A percentile compares a stretch with the other conserved stretches of the same genome.
Evolutionary conservation across 1,284 basidiomycete genomes (phyloP).

Genomic region (Anthracocystis setariae): DNA sequence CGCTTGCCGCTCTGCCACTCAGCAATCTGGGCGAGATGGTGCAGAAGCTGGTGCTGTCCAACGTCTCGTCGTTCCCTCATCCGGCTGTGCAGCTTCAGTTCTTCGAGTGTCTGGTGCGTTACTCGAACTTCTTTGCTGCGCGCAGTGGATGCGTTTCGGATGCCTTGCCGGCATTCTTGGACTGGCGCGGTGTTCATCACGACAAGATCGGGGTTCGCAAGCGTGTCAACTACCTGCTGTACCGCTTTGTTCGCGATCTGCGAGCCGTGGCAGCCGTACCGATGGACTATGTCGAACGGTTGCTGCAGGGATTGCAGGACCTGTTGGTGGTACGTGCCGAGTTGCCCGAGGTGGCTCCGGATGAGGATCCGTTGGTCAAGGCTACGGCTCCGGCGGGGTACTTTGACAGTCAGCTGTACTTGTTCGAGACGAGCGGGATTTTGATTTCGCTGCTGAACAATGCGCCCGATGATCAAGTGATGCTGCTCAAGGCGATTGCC

Average conservation of each 20-base stretch:
- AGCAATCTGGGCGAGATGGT: constrained; percentile 92
- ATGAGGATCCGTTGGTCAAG: constrained; percentile 76
- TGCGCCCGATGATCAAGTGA: constrained; percentile 76
- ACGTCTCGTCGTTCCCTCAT: constrained; percentile 84
- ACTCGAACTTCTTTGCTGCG: constrained; percentile 91
- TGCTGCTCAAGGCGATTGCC: constrained; percentile 76
- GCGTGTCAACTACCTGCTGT: constrained; percentile 90
- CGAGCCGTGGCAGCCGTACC: constrained; percentile 79
- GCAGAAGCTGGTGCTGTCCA: constrained; percentile 82
- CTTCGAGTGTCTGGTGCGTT: constrained; percentile 91
- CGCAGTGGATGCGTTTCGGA: constrained; percentile 78
- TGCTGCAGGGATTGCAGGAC: constrained; percentile 68
- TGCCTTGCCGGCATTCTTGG: constrained; percentile 88
- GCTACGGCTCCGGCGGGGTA: constrained; percentile 78
- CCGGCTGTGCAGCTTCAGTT: constrained; percentile 89
- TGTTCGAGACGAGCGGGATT: constrained; percentile 91
- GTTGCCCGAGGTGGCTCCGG: constrained; percentile 72
- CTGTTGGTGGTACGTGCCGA: constrained; percentile 70
- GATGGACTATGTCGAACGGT: constrained; percentile 74
- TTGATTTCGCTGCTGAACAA: constrained; percentile 81
- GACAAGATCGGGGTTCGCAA: constrained; percentile 78
- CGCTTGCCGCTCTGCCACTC: constrained; percentile 73
- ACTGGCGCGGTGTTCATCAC: constrained; percentile 88
- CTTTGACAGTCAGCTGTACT: constrained; percentile 92
- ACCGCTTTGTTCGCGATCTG: constrained; percentile 86